phyloP scores from a whole-genome alignment of 305 asterid genomes.

The Fraxinus paxiana region DNA sequence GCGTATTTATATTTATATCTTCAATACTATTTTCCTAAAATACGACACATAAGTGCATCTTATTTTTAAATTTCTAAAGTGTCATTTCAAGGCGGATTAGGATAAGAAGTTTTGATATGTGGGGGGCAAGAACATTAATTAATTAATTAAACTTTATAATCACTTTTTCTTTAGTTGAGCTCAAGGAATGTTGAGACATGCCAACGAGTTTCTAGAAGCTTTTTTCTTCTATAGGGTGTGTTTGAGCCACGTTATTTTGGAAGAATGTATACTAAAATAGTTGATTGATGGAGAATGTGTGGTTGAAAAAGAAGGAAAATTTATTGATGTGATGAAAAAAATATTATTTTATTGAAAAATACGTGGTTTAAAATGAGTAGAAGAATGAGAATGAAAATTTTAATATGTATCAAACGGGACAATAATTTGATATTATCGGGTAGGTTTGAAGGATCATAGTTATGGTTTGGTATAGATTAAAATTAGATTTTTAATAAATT shows the following conservation, averaged over 20 bases:
- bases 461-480: too few species aligned
- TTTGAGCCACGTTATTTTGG: too few species aligned
- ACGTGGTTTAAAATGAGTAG: too few species aligned
- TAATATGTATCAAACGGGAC: too few species aligned
- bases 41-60: background rate
- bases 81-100: conserved; percentile 15
- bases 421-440: conserved; percentile 16
- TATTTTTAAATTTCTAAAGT: background rate
- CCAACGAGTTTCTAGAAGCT: conserved; percentile 29
- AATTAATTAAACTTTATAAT: conserved; percentile 1
- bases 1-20: too few species aligned
- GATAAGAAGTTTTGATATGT: conserved; percentile 14
- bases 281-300: background rate
- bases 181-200: conserved; percentile 28
- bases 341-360: too few species aligned
- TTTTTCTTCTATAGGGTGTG: background rate
- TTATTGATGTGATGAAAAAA: too few species aligned
- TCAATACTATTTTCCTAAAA: background rate
- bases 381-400: too few species aligned
- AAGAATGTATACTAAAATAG: too few species aligned
- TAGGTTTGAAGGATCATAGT: conserved; percentile 35
- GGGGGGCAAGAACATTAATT: background rate
- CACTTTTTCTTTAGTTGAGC: conserved; percentile 27
- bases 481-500: too few species aligned
- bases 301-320: too few species aligned